Base-by-base conservation (phyloP, 495 filamentous ascomycete species). In the Daldinia vernicosa region DNA sequence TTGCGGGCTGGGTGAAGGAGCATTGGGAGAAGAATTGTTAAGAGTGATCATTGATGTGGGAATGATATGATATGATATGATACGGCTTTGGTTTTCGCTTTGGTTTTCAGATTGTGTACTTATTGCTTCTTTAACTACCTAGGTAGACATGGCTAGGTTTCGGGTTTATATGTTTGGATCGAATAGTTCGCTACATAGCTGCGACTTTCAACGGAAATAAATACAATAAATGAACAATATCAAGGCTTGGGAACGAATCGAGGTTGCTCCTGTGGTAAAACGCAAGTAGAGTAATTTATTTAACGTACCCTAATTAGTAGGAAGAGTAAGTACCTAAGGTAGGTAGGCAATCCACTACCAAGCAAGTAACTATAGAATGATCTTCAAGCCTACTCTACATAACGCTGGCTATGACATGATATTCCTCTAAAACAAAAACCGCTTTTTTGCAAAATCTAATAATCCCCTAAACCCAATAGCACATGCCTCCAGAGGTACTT, bases 1-100 rank as follows among this genome's bases (percentile, higher is more conserved):
- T 98, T 74, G 80, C 88, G 35, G 81, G 84, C 4, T 98, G 94
- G 93, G 90, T 97, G 14, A 83, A 87, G 79, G 81, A 86, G 79
- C 85, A 97, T 74, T 99, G 95, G 95, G 73, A 81, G 39, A 77
- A 78, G 43, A 75, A 84, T 27, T 90, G 89, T 66, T 83, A 70
- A 4, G 33, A n/a, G n/a, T n/a, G n/a, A n/a, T n/a, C n/a, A n/a
- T 0, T 12, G 32, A 6, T 6, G 33, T 40, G 26, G 40, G 55
- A 22, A 15, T 26, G 35, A 43, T 60, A 22, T 12, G 37, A 60
- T 60, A 26, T 6, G 24, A 45, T 60, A 45, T 24, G 15, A 45
- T 59, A 59, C 6, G 12, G 19, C 4, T 52, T 52, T 52, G 11
- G 12, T 0, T 30, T 53, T 47, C 1, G 11, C 43, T 47, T 47